Evolutionary conservation across 2,329 filamentous ascomycete species (phyloP).

Genomic region (Trichoderma pleuroti): DNA sequence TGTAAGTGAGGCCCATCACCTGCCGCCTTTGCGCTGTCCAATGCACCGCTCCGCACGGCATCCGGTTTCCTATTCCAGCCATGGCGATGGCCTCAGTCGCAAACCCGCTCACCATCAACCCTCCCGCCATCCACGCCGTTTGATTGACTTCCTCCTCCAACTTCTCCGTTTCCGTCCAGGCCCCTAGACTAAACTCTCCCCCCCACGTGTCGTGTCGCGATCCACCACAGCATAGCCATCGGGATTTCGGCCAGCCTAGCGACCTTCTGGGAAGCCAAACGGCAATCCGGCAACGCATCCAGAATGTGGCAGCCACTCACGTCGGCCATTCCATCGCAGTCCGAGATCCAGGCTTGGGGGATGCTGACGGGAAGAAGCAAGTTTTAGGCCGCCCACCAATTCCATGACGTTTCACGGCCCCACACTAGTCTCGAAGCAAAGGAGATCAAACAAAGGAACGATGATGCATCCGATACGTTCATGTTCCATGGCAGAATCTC

Average conservation of each 20-base stretch:
- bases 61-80: not conserved
- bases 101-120: not conserved
- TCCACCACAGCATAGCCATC: constrained; percentile 6
- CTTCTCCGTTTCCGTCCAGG: not conserved
- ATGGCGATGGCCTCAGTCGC: not conserved
- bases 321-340: not conserved
- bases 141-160: not conserved
- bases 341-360: not conserved
- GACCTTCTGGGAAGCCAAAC: constrained; percentile 9
- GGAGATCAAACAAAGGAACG: not conserved
- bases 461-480: not conserved
- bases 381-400: constrained; percentile 12
- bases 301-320: not conserved
- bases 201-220: not conserved
- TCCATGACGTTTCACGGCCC: constrained; percentile 11
- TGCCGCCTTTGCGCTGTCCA: not conserved
- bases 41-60: not conserved
- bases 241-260: constrained; percentile 10
- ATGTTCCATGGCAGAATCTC: not conserved
- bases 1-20: not conserved
- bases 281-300: constrained; percentile 10
- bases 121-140: not conserved
- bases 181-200: not conserved
- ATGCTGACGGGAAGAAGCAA: constrained; percentile 8
- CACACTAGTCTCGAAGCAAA: not conserved